Conservation (phyloP, 1,139 yeast species). For the Ashbya aceris region DNA sequence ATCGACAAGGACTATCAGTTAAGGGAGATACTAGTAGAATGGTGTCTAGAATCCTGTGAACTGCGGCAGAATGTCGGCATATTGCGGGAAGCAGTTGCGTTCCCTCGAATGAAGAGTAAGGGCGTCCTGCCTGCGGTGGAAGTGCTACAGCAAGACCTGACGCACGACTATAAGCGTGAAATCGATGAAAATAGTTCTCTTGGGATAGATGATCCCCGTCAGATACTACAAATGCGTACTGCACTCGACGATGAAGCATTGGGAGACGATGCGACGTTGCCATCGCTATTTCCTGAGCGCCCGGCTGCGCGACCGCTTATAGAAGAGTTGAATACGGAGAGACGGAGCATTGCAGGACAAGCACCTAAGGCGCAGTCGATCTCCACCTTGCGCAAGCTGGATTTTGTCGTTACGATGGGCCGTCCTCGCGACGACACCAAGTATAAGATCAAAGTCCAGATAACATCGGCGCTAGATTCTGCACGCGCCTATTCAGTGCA, state of each 20-base stretch:
- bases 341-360: constrained; percentile 1
- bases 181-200: constrained; percentile 11
- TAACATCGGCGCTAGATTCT: constrained; percentile 15
- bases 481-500: constrained; percentile 16
- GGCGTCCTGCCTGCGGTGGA: constrained; percentile 35
- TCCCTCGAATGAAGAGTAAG: constrained; percentile 56
- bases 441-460: constrained; percentile 21
- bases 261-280: constrained; percentile 10
- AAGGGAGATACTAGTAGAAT: constrained; percentile 32
- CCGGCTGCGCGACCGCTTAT: constrained; percentile 13
- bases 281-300: constrained; percentile 15
- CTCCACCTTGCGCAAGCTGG: not conserved
- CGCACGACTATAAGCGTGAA: constrained; percentile 12
- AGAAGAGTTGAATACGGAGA: constrained; percentile 13
- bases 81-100: constrained; percentile 33
- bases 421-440: constrained; percentile 12
- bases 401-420: constrained; percentile 21
- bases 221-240: constrained; percentile 14
- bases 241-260: constrained; percentile 9
- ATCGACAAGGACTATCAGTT: constrained; percentile 40
- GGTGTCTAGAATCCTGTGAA: constrained; percentile 60
- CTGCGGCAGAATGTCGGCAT: constrained; percentile 37
- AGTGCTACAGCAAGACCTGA: constrained; percentile 14
- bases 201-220: constrained; percentile 12
- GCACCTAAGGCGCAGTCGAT: not conserved